Evolutionary conservation across 768 basidiomycete species (phyloP).

Genomic region (Gloeostereum incarnatum): DNA sequence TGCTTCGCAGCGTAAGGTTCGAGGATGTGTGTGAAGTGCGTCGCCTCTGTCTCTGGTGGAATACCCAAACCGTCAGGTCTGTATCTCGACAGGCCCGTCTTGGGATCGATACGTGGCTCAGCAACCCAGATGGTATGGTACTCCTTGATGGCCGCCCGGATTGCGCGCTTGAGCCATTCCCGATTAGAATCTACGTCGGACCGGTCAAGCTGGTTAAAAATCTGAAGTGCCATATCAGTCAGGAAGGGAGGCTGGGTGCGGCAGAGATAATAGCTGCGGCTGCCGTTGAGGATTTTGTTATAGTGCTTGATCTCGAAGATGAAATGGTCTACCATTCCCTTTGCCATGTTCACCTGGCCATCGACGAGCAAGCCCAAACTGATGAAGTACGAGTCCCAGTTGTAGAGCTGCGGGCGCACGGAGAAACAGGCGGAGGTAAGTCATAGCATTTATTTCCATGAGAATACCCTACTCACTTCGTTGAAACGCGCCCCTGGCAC

Average conservation of each 20-base stretch:
- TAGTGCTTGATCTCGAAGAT: conserved; percentile 99
- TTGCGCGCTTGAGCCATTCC: conserved; percentile 89
- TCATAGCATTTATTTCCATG: too few relatives aligned
- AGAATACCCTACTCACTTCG: conserved; percentile 46
- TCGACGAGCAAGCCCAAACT: conserved; percentile 91
- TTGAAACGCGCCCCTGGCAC: conserved; percentile 95
- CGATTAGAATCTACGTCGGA: conserved; percentile 74
- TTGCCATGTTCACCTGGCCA: conserved; percentile 88
- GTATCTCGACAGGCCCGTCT: conserved; percentile 90
- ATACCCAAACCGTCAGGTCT: conserved; percentile 92
- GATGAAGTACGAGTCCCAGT: conserved; percentile 96
- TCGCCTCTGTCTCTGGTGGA: conserved; percentile 97
- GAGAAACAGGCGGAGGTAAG: conserved; percentile 4
- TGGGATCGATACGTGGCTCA: conserved; percentile 88
- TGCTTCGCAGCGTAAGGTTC: conserved; percentile 92
- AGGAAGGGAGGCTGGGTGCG: conserved; percentile 97
- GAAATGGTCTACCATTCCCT: conserved; percentile 98
- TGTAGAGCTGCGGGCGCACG: conserved; percentile 55
- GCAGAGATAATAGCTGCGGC: conserved; percentile 90
- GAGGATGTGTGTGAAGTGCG: conserved; percentile 95
- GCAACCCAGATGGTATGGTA: conserved; percentile 98
- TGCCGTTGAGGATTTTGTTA: conserved; percentile 94
- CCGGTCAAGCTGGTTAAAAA: conserved; percentile 92
- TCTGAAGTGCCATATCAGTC: conserved; percentile 97
- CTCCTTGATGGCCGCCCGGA: conserved; percentile 97